Percentiles rank a stretch among this genome's conserved stretches.
Evolutionary conservation across 1,139 yeast genomes (phyloP).

Genomic region (Kurtzmaniella quercitrusa): DNA sequence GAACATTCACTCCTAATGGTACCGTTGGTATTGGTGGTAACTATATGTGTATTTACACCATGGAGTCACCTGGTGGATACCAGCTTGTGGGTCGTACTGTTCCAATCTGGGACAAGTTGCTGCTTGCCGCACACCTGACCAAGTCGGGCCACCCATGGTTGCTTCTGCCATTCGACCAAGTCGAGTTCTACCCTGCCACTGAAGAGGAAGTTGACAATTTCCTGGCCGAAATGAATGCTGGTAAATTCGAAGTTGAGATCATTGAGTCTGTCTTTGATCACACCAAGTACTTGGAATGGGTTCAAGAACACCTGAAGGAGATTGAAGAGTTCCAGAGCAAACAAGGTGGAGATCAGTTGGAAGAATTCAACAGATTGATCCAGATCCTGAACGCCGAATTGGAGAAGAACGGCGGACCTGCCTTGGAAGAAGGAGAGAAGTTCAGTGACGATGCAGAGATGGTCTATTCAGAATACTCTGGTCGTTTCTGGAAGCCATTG

Average conservation of each 20-base stretch:
- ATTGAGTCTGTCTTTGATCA: constrained; percentile 81
- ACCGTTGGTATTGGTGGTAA: constrained; percentile 97
- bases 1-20: constrained; percentile 95
- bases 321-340: constrained; percentile 64
- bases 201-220: constrained; percentile 75
- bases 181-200: constrained; percentile 86
- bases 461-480: constrained; percentile 91
- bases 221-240: constrained; percentile 75
- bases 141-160: constrained; percentile 74
- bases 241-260: constrained; percentile 71
- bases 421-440: constrained; percentile 40
- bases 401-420: constrained; percentile 41
- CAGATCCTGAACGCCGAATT: constrained; percentile 80
- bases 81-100: constrained; percentile 94
- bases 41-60: constrained; percentile 97
- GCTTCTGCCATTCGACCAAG: constrained; percentile 85
- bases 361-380: constrained; percentile 77
- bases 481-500: constrained; percentile 93
- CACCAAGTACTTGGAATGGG: constrained; percentile 72
- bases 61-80: constrained; percentile 99
- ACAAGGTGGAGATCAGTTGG: constrained; percentile 77
- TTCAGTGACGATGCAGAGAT: constrained; percentile 74
- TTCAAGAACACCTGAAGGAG: constrained; percentile 64
- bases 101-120: constrained; percentile 95
- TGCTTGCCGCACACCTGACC: constrained; percentile 61